A percentile compares a stretch with the other conserved stretches of the same genome.
Evolutionary conservation across 1,284 basidiomycete species (phyloP).

Genomic region (Cryptococcus maquisensis): DNA sequence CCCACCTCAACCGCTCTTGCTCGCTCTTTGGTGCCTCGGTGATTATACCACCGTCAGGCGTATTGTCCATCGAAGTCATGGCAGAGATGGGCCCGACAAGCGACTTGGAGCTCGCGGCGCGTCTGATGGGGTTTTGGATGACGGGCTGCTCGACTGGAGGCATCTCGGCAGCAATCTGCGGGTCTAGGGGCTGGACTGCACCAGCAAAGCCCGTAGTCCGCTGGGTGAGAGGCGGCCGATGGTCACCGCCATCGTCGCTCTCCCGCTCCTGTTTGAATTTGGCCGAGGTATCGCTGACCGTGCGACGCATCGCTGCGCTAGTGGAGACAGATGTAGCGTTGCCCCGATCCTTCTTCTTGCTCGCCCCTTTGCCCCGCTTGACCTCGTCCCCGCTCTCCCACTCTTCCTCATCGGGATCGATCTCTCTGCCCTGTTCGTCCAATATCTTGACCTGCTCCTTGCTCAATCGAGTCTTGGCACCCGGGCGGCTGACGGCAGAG

Average conservation of each 20-base stretch:
- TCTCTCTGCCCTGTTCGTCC: constrained; percentile 16
- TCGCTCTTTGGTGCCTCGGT: not conserved
- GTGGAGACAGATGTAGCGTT: not conserved
- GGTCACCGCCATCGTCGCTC: not conserved
- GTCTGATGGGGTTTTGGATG: constrained; percentile 4
- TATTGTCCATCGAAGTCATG: constrained; percentile 2
- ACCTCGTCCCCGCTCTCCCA: constrained; percentile 33
- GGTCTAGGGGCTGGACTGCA: constrained; percentile 24
- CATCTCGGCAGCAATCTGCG: constrained; percentile 13
- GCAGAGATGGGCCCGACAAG: constrained; percentile 11
- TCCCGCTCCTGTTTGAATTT: not conserved
- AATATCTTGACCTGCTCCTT: constrained; percentile 18
- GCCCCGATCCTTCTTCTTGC: not conserved
- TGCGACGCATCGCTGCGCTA: constrained; percentile 19
- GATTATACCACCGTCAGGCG: not conserved
- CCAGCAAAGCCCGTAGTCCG: constrained; percentile 33
- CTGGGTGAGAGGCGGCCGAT: constrained; percentile 12
- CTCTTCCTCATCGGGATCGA: constrained; percentile 24
- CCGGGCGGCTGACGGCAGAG: constrained; percentile 10
- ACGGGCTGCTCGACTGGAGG: constrained; percentile 9
- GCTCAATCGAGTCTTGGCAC: constrained; percentile 11
- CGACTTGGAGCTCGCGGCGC: constrained; percentile 10
- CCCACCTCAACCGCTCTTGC: not conserved
- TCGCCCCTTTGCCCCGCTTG: constrained; percentile 8
- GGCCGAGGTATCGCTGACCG: constrained; percentile 28